Evolutionary conservation across 768 basidiomycete species (phyloP).

Genomic region (Termitomyces sp.): DNA sequence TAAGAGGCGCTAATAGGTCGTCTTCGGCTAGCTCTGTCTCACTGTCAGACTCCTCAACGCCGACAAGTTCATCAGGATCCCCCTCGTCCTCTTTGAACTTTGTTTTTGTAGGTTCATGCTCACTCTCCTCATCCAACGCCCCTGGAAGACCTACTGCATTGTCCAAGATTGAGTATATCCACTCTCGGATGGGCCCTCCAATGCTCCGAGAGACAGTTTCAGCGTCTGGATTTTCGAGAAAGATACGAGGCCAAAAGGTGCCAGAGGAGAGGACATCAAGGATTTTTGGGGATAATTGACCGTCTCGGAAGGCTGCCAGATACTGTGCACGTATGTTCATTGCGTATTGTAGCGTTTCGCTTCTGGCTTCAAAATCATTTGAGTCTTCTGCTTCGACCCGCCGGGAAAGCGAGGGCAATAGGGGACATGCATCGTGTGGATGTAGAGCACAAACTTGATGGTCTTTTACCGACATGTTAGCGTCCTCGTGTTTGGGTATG

Average conservation of each 20-base stretch:
- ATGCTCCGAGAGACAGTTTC: conserved; percentile 63
- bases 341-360: conserved; percentile 17
- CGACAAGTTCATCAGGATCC: conserved; percentile 51
- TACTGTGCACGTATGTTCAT: conserved; percentile 45
- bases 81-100: conserved; percentile 27
- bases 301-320: conserved; percentile 57
- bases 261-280: conserved; percentile 57
- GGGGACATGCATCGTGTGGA: conserved; percentile 46
- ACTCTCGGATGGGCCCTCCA: conserved; percentile 55
- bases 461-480: conserved; percentile 18
- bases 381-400: conserved; percentile 28
- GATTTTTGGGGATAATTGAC: conserved; percentile 49
- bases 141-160: conserved; percentile 59
- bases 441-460: conserved; percentile 61
- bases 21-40: conserved; percentile 40
- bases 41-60: conserved; percentile 55
- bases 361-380: conserved; percentile 14
- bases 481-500: conserved; percentile 53
- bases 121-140: conserved; percentile 9
- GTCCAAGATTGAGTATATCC: conserved; percentile 66
- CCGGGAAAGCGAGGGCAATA: conserved; percentile 48
- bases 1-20: conserved; percentile 65
- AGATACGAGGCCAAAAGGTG: conserved; percentile 67
- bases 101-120: conserved; percentile 8
- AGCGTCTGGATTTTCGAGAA: conserved; percentile 72